Percentiles rank a stretch among this genome's conserved stretches.
Conservation (phyloP, 176 grass and related monocot genomes). For the Oryza rufipogon region DNA sequence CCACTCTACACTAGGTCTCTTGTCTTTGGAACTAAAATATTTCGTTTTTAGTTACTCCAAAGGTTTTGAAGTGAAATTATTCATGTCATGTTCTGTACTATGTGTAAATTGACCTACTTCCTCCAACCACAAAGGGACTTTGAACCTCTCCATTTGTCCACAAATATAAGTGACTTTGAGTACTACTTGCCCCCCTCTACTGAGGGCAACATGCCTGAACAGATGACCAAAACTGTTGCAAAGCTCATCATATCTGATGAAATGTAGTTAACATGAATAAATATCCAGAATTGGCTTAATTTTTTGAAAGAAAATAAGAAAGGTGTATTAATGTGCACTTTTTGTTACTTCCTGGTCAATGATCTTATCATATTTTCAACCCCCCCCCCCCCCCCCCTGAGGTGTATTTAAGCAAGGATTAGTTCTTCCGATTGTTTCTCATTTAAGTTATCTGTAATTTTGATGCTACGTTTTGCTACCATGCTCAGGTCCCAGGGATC, state of each 20-base stretch:
- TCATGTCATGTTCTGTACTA: slow-evolving; percentile 1
- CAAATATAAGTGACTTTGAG: no score
- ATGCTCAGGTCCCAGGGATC: slow-evolving; percentile 69
- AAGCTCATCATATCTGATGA: slow-evolving; percentile 20
- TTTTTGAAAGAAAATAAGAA: not conserved
- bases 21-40: slow-evolving; percentile 20
- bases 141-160: no score
- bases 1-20: slow-evolving; percentile 2
- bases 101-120: not conserved
- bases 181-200: not conserved
- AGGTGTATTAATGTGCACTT: not conserved
- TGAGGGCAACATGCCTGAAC: not conserved
- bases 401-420: not conserved
- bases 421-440: not conserved
- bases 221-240: not conserved
- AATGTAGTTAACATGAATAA: slow-evolving; percentile 1
- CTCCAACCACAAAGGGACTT: no score
- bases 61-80: slow-evolving; percentile 3
- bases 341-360: not conserved
- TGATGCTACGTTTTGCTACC: slow-evolving; percentile 30
- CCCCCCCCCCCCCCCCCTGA: no score
- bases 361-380: not conserved
- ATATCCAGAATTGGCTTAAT: slow-evolving; percentile 9
- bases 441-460: slow-evolving; percentile 4
- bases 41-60: not conserved